Base-by-base conservation (phyloP, 202 grass and related monocot species). In the Dendrocalamus latiflorus region DNA sequence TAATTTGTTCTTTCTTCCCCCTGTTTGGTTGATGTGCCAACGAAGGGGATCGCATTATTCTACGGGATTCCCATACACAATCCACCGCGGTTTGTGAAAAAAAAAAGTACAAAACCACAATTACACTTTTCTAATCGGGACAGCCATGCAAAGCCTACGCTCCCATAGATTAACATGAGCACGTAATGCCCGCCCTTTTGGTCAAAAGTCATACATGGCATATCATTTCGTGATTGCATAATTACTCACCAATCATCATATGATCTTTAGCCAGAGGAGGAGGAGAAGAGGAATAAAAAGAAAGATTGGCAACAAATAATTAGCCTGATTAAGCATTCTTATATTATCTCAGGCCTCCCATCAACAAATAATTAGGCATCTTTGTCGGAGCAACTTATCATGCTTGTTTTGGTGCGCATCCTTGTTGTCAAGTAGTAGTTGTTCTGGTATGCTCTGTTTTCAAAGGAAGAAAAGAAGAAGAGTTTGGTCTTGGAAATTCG, bases 201-300 rank as follows among this genome's bases (percentile, higher is more conserved):
- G 70, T 85, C 87, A 85, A n/a, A n/a, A n/a, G 55, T 33, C 82
- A 44, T 45, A 26, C 36, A 45, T 22, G 6, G n/a, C 48, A 4
- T 49, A 69, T 83, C 34, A 80, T 84, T 15, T 12, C 3, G 0
- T 25, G 55, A 58, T 76, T 81, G 77, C 82, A 85, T 61, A 76
- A 89, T 82, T 86, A 50, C 26, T 44, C 82, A 84, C 86, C 34
- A 41, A 78, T 70, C 9, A 60, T 79, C 44, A 4, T 33, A 28
- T 3, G 26, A 72, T 49, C 45, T 65, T 60, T 49, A 71, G 44
- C 24, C 24, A n/a, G 16, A 34, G 17, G 17, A 34, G 17, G 17
- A 33, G 44, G 1, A 47, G 18, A 37, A 9, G 13, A 41, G 44
- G 47, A 38, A 68, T 58, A 24, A 22, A 41, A 34, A 17, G 16